Evolutionary conservation across 2,329 filamentous ascomycete species (phyloP).

Genomic region (Monilinia fructigena): DNA sequence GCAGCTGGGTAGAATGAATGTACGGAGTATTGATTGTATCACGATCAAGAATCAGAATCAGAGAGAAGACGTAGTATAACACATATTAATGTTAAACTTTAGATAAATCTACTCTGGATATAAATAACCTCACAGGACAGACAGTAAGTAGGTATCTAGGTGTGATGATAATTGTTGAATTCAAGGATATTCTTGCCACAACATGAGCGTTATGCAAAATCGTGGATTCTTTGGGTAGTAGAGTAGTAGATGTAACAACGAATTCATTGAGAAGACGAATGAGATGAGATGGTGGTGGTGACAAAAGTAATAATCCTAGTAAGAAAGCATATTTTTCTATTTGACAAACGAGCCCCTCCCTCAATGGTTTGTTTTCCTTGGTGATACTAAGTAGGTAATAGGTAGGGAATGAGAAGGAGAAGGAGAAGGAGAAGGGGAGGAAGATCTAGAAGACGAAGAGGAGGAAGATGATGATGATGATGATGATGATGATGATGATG

Average conservation of each 20-base stretch:
- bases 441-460: no score
- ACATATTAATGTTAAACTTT: no score
- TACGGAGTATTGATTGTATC: not conserved
- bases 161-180: not conserved
- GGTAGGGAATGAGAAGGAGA: no score
- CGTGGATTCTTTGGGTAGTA: conserved; percentile 15
- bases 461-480: no score
- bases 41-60: conserved; percentile 2
- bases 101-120: no score
- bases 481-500: no score
- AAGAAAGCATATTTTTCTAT: not conserved
- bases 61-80: not conserved
- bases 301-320: not conserved
- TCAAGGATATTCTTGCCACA: conserved; percentile 14
- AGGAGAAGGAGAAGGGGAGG: no score
- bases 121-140: no score
- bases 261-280: conserved; percentile 3
- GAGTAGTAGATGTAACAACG: conserved; percentile 14
- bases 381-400: no score
- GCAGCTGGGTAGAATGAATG: not conserved
- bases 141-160: no score
- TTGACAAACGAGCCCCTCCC: conserved; percentile 9
- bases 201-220: conserved; percentile 15
- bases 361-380: no score
- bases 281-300: not conserved